phyloP scores from a whole-genome alignment of 2,329 filamentous ascomycete species.

The Grosmannia serpens region DNA sequence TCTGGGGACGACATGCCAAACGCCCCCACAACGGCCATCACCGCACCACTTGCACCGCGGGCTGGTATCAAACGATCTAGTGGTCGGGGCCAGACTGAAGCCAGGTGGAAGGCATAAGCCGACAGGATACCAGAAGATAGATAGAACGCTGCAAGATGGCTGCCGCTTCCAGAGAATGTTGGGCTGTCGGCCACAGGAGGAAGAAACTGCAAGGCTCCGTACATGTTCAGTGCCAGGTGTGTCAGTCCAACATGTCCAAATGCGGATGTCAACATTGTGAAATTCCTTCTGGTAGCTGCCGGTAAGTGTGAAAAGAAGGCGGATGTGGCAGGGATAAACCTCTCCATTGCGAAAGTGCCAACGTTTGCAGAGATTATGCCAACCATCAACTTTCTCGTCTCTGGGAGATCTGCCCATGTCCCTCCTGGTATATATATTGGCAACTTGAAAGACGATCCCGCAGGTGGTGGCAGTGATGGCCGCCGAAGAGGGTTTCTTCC shows the following conservation, averaged over 20 bases:
- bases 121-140: slow-evolving; percentile 14
- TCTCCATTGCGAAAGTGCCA: slow-evolving; percentile 9
- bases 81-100: slow-evolving; percentile 11
- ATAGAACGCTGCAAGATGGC: slow-evolving; percentile 17
- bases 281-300: slow-evolving; percentile 8
- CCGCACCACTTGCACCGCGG: slow-evolving; percentile 16
- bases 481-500: background rate
- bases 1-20: slow-evolving; percentile 13
- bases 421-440: background rate
- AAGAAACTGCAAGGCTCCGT: slow-evolving; percentile 15
- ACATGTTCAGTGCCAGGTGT: slow-evolving; percentile 21
- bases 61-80: slow-evolving; percentile 8
- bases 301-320: slow-evolving; percentile 13
- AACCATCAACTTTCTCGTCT: slow-evolving; percentile 8
- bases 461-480: background rate
- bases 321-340: slow-evolving; percentile 6
- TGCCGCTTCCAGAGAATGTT: slow-evolving; percentile 13
- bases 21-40: slow-evolving; percentile 15
- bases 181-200: slow-evolving; percentile 11
- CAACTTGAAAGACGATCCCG: background rate
- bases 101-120: slow-evolving; percentile 12
- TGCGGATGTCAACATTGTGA: slow-evolving; percentile 18
- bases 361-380: slow-evolving; percentile 12
- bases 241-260: slow-evolving; percentile 17
- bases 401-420: slow-evolving; percentile 10